Conservation (phyloP, 148 eudicot species). For the Nepenthes gracilis region DNA sequence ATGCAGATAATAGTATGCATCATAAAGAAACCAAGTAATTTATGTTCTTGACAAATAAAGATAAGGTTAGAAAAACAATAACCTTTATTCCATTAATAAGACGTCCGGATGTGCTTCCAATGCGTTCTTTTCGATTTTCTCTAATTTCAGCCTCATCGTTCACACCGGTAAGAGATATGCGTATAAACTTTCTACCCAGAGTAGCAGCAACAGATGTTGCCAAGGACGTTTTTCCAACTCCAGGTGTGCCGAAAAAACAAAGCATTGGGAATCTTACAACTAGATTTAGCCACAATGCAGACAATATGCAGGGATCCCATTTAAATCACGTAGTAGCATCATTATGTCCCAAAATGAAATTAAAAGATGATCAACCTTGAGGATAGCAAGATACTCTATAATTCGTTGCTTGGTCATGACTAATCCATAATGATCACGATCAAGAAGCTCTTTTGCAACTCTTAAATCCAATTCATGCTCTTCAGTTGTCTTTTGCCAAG, state of each 20-base stretch:
- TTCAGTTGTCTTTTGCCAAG: slow-evolving; percentile 84
- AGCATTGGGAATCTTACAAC: slow-evolving; percentile 95
- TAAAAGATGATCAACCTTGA: slow-evolving; percentile 51
- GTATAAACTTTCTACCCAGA: slow-evolving; percentile 35
- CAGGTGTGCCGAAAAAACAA: slow-evolving; percentile 19
- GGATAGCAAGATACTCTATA: slow-evolving; percentile 94
- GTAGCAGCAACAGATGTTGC: slow-evolving; percentile 98
- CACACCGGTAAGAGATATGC: too few species aligned
- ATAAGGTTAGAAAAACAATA: slow-evolving; percentile 70
- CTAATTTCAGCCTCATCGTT: slow-evolving; percentile 13
- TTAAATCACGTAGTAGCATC: slow-evolving; percentile 4
- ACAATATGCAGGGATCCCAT: slow-evolving; percentile 4
- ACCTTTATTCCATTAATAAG: slow-evolving; percentile 24
- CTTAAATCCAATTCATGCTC: slow-evolving; percentile 71
- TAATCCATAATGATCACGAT: slow-evolving; percentile 87
- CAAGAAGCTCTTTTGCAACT: slow-evolving; percentile 92
- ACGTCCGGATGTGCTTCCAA: slow-evolving; percentile 99
- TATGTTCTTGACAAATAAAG: not conserved
- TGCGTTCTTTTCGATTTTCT: slow-evolving; percentile 92
- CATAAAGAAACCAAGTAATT: too few species aligned
- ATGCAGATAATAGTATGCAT: too few species aligned
- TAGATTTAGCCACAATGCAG: slow-evolving; percentile 79
- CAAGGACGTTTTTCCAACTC: slow-evolving; percentile 96
- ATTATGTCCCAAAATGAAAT: slow-evolving; percentile 1
- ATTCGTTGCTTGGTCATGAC: slow-evolving; percentile 93